Evolutionary conservation across 1,284 basidiomycete genomes (phyloP).

Genomic region (Vanrija humicola): DNA sequence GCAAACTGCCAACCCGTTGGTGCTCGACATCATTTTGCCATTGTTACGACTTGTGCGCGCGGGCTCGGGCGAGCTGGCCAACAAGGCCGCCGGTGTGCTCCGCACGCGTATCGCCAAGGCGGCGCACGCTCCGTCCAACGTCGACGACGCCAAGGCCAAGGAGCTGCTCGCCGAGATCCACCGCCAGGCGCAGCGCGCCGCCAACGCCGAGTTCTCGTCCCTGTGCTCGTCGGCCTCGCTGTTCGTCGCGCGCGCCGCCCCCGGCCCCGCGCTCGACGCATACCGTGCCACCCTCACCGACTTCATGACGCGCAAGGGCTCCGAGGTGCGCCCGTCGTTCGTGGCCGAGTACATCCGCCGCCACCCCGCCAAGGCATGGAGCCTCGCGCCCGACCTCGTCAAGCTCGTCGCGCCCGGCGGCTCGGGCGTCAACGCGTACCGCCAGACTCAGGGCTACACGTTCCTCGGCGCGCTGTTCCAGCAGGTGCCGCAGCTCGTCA

Average conservation of each 20-base stretch:
- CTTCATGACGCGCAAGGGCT: conserved; percentile 76
- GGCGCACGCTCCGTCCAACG: conserved; percentile 48
- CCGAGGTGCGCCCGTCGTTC: conserved; percentile 68
- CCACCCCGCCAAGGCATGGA: conserved; percentile 66
- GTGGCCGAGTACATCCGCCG: conserved; percentile 74
- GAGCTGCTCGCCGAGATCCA: conserved; percentile 67
- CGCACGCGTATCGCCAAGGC: conserved; percentile 70
- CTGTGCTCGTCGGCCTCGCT: conserved; percentile 67
- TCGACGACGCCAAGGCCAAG: conserved; percentile 49
- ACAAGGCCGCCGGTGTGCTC: conserved; percentile 77
- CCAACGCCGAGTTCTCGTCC: conserved; percentile 61
- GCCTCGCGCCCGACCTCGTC: conserved; percentile 59
- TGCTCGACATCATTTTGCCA: conserved; percentile 67
- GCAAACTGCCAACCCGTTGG: conserved; percentile 64
- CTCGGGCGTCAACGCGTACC: conserved; percentile 65
- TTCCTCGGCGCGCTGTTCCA: conserved; percentile 66
- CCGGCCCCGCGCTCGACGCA: conserved; percentile 34
- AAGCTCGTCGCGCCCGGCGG: conserved; percentile 51
- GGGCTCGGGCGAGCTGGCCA: conserved; percentile 66
- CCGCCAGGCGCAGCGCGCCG: conserved; percentile 62
- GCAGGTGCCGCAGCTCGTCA: conserved; percentile 58
- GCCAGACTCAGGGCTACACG: conserved; percentile 68
- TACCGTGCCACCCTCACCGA: conserved; percentile 71
- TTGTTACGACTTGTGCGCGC: conserved; percentile 68
- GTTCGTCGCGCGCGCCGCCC: conserved; percentile 63